Evolutionary conservation across 805 yeast species (phyloP).

Genomic region (Candida parachauliodes): DNA sequence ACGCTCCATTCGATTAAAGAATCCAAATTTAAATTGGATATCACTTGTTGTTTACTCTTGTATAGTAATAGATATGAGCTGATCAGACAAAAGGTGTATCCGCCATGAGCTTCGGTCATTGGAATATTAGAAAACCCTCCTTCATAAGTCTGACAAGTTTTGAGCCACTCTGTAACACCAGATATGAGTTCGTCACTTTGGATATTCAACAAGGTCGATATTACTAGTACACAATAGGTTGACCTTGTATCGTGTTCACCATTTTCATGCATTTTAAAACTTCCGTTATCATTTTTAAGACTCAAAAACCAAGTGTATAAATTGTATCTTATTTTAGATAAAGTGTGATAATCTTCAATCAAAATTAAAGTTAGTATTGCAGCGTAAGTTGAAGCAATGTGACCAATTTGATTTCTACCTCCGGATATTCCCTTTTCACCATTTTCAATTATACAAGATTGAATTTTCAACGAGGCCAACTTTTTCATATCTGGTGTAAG

Average conservation of each 20-base stretch:
- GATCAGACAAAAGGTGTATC: slow-evolving; percentile 88
- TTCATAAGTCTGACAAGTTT: slow-evolving; percentile 80
- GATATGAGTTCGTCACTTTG: slow-evolving; percentile 55
- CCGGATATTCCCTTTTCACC: slow-evolving; percentile 73
- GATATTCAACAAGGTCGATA: slow-evolving; percentile 64
- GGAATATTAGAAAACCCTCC: slow-evolving; percentile 94
- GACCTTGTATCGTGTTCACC: slow-evolving; percentile 90
- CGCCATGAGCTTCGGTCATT: slow-evolving; percentile 88
- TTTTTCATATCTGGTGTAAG: slow-evolving; percentile 11
- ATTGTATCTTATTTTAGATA: slow-evolving; percentile 29
- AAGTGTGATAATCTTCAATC: slow-evolving; percentile 34
- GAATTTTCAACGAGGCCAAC: slow-evolving; percentile 23
- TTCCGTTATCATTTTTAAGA: slow-evolving; percentile 67
- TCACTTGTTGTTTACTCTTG: slow-evolving; percentile 30
- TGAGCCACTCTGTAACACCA: slow-evolving; percentile 58
- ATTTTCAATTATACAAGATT: slow-evolving; percentile 21
- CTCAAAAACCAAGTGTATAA: slow-evolving; percentile 63
- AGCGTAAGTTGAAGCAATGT: slow-evolving; percentile 82
- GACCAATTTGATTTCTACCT: slow-evolving; percentile 78
- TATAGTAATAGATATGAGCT: slow-evolving; percentile 52
- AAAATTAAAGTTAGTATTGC: slow-evolving; percentile 60
- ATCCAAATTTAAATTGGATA: slow-evolving; percentile 36
- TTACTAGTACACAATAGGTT: slow-evolving; percentile 77
- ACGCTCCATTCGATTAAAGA: slow-evolving; percentile 62
- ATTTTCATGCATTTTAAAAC: slow-evolving; percentile 66